Conservation (phyloP, 2,329 filamentous ascomycete species). For the Trichoderma gracile region DNA sequence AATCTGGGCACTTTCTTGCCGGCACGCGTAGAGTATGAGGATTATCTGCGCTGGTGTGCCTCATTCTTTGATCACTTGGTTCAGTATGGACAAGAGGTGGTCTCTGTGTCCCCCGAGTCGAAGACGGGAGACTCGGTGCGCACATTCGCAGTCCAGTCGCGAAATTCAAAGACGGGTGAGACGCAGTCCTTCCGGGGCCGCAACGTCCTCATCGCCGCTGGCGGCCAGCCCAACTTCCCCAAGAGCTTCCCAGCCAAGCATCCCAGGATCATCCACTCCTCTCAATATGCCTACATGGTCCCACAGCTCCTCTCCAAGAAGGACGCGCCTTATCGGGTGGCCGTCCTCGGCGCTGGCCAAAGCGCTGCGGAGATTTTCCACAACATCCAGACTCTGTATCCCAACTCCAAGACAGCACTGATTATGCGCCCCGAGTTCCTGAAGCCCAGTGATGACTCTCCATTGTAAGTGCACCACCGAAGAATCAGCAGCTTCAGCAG, state of each 20-base stretch:
- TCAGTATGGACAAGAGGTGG: conserved; percentile 74
- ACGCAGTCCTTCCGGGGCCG: conserved; percentile 56
- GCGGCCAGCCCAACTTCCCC: conserved; percentile 69
- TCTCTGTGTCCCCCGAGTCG: conserved; percentile 64
- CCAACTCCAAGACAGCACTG: conserved; percentile 74
- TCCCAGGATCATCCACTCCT: conserved; percentile 81
- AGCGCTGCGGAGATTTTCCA: conserved; percentile 95
- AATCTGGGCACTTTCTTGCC: conserved; percentile 90
- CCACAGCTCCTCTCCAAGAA: conserved; percentile 59
- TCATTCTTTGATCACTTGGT: conserved; percentile 73
- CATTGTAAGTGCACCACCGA: conserved; percentile 65
- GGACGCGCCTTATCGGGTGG: conserved; percentile 67
- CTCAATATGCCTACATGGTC: conserved; percentile 72
- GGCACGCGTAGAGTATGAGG: conserved; percentile 84
- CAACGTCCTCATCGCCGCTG: conserved; percentile 64
- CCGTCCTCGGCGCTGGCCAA: conserved; percentile 86
- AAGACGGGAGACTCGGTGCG: conserved; percentile 50
- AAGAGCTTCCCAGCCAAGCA: conserved; percentile 67
- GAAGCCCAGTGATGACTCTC: conserved; percentile 90
- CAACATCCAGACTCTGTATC: conserved; percentile 79
- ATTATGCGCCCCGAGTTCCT: conserved; percentile 82
- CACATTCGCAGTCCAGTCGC: conserved; percentile 67
- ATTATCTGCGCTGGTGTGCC: conserved; percentile 93
- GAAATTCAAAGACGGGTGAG: conserved; percentile 59
- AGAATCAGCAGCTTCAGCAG: neutral